Base-by-base conservation (phyloP, 192 early-diverging fungal species). In the Kickxella alabastrina region DNA sequence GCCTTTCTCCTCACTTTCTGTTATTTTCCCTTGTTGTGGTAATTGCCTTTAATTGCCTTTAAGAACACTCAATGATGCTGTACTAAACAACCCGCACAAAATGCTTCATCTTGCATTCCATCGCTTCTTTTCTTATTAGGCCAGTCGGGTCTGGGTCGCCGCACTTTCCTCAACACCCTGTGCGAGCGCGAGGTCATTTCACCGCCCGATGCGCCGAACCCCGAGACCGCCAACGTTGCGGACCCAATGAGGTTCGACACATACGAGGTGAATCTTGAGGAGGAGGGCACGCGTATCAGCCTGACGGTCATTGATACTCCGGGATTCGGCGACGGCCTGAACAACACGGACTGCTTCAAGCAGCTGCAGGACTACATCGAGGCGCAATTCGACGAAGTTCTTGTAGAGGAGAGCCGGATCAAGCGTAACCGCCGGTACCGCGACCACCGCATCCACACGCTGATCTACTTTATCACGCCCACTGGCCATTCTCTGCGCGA, bases 221-320 rank as follows among this genome's bases (percentile, higher is more conserved):
- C 88, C 10, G 84, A 89, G 49, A 78, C 81, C 36, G 91, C 91
- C 24, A 83, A 89, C 35, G 70, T 82, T n/a, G 84, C 86, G 32
- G 88, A 90, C 62, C 91, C 92, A n/a, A 91, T 95, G 70, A 78
- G 73, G 27, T 93, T 97, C 54, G 84, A 85, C 62, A 90, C 92
- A 32, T 82, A 87, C 40, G 90, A 90, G 15, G 91, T 91, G 61
- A 92, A 94, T 48, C 82, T 97, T 59, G 92, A 97, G 66, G 94
- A 97, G 77, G 92, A 99, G 65, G 94, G 94, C 67, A 87, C 92
- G 55, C 91, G 90, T 69, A 87, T 99, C 45, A 84, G 91, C 41
- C 82, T 99, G 45, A 96, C 92, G 5, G 88, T 99, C 49, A 88
- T 99, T 31, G 96, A 99, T 77, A 97, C 96, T 23, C 94, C 96